Evolutionary conservation across 2,329 filamentous ascomycete species (phyloP), one percentile per base, ranked within the genome.

Genomic region (Tolypocladium endophyticum): DNA sequence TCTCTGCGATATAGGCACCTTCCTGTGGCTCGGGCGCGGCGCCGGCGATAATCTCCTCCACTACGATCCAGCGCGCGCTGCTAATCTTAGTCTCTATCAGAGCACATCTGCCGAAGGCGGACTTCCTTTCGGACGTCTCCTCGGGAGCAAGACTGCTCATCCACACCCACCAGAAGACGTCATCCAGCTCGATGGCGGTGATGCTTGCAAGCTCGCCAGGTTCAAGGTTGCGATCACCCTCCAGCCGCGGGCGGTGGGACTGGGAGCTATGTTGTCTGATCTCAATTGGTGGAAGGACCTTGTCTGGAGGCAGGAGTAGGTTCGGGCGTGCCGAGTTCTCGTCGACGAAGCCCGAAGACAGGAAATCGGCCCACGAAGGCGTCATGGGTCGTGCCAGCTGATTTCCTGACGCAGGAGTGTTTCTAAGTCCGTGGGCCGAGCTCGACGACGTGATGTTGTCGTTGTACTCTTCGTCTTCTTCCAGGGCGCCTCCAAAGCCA

Each of bases 81-180:
- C 81, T 79, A 62, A 97, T 94, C 18, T 84, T 80, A 0, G 94
- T 97, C 73, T 99, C 94, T 54, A 97, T 83, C 45, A 99, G 81
- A 25, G 94, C 91, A 69, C 94, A 99, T 63, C 94, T 84, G 43
- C 94, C 94, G 71, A 99, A 99, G 0, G 92, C 91, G 7, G 92
- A 88, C 72, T 99, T 99, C 62, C 94, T 86, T 55, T 87, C 82
- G 0, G 86, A 75, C 0, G 92, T 89, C 75, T 99, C 94, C 69
- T 99, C 94, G 0, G 87, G 89, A 1, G 93, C 92, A 68, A 99
- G 77, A 79, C 93, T 97, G 66, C 86, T 95, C 81, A 99, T 97
- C 94, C 94, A 99, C 4, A 97, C 94, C 93, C 94, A 97, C 94
- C 94, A 99, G 73, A 99, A 99, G 1, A 92, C 88, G 71, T 97